Conservation (phyloP, 2,329 filamentous ascomycete species). For the Verticillium nubilum region DNA sequence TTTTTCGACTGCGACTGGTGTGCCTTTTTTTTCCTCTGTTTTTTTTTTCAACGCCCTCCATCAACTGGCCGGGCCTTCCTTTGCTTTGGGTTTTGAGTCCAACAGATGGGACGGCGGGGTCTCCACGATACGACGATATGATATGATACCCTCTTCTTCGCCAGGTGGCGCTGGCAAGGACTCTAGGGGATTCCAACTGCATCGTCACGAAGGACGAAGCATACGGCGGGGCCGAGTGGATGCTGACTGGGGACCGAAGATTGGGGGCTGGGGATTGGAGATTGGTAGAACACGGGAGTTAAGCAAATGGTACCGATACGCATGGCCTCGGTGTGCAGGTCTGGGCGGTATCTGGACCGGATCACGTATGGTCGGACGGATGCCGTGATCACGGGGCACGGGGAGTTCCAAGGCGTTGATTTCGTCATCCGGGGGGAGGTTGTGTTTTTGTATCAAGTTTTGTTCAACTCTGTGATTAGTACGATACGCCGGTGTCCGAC, state of each 20-base stretch:
- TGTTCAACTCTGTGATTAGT: not conserved
- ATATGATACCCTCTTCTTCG: constrained; percentile 11
- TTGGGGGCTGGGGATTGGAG: not conserved
- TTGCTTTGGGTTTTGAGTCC: not conserved
- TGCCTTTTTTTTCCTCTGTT: not conserved
- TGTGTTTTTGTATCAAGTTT: not conserved
- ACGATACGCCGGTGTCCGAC: not conserved
- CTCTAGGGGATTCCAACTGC: not conserved
- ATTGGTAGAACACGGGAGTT: not conserved
- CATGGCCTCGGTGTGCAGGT: not conserved
- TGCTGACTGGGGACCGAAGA: constrained; percentile 1
- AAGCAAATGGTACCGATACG: constrained; percentile 7
- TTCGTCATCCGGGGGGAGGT: not conserved
- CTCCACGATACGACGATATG: not conserved
- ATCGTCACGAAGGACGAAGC: not conserved
- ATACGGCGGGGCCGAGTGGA: not conserved
- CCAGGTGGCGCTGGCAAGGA: constrained; percentile 12
- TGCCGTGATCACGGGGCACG: not conserved
- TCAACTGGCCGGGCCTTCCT: constrained; percentile 5
- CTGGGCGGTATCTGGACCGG: not conserved
- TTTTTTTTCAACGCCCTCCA: not conserved
- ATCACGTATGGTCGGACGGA: not conserved
- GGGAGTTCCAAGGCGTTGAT: not conserved
- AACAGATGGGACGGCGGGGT: not conserved
- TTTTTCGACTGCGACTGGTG: not conserved